Conservation (phyloP, 306 rosid species). For the Pyrus betulifolia region DNA sequence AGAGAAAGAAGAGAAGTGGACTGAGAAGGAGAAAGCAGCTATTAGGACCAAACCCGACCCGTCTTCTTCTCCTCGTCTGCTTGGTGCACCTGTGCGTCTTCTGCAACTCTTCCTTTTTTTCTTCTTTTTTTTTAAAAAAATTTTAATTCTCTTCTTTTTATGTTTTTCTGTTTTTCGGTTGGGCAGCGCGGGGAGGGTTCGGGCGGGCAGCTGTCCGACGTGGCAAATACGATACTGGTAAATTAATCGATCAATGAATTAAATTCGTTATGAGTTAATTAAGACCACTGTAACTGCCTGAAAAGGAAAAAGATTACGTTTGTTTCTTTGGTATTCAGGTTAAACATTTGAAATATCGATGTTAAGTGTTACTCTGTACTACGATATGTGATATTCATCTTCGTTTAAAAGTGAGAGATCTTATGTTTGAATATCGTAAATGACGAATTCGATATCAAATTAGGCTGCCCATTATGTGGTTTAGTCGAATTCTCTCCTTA, state of each 20-base stretch:
- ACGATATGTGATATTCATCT: no score
- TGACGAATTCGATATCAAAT: no score
- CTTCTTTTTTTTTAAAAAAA: not conserved
- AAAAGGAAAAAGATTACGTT: not conserved
- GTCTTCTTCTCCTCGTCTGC: constrained; percentile 2
- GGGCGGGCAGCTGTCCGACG: not conserved
- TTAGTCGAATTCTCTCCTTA: no score
- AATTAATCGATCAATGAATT: not conserved
- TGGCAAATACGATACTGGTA: constrained; percentile 11
- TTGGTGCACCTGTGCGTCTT: not conserved
- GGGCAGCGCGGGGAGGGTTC: not conserved
- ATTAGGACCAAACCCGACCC: constrained; percentile 28
- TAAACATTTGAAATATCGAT: no score
- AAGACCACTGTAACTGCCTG: not conserved
- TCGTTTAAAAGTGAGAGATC: accelerated
- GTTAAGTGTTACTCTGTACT: accelerated
- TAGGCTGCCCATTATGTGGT: accelerated
- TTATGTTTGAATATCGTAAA: no score
- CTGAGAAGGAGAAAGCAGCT: constrained; percentile 36
- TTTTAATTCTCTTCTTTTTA: constrained; percentile 8
- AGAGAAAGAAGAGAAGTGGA: constrained; percentile 43
- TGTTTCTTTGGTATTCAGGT: not conserved
- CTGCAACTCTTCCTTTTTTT: constrained; percentile 15
- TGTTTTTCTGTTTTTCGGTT: not conserved
- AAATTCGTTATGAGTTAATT: not conserved